Conservation (phyloP, 345 rosid species). For the Syzygium aromaticum region DNA sequence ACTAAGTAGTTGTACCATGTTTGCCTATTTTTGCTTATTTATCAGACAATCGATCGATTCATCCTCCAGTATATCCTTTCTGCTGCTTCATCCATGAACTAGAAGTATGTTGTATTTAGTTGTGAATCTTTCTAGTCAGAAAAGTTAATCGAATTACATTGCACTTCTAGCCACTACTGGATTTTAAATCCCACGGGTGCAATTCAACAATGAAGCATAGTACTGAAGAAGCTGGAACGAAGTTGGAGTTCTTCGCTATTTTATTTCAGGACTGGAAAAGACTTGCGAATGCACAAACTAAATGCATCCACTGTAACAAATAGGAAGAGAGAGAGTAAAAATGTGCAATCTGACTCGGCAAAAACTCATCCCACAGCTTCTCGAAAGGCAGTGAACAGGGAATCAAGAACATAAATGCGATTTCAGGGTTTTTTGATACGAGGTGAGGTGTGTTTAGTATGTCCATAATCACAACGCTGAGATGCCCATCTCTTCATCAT, state of each 20-base stretch:
- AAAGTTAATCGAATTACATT: not conserved
- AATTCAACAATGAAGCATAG: not conserved
- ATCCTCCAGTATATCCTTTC: constrained; percentile 5
- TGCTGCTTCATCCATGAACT: constrained; percentile 92
- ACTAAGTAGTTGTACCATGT: not conserved
- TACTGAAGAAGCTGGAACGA: too few relatives aligned
- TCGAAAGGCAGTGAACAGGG: constrained; percentile 84
- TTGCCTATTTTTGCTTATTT: not conserved
- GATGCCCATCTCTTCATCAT: constrained; percentile 66
- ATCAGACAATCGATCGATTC: not conserved
- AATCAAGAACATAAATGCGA: constrained; percentile 85
- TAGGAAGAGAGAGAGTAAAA: not conserved
- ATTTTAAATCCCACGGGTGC: not conserved
- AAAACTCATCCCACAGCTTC: constrained; percentile 87
- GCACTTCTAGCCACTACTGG: not conserved
- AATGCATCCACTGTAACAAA: not conserved
- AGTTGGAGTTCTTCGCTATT: too few relatives aligned
- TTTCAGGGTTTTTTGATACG: constrained; percentile 42
- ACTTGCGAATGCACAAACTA: too few relatives aligned
- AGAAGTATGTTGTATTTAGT: constrained; percentile 43
- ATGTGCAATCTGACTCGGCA: constrained; percentile 30
- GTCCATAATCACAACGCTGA: constrained; percentile 52
- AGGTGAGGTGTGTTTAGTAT: constrained; percentile 44
- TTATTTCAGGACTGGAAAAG: too few relatives aligned
- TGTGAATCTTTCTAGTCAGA: not conserved